A percentile compares a stretch with the other conserved stretches of the same genome.
These are phyloP conservation scores for Dryas integrifolia DNA, from an alignment of 331 rosid species.

Conservation along the genomic window DNA sequence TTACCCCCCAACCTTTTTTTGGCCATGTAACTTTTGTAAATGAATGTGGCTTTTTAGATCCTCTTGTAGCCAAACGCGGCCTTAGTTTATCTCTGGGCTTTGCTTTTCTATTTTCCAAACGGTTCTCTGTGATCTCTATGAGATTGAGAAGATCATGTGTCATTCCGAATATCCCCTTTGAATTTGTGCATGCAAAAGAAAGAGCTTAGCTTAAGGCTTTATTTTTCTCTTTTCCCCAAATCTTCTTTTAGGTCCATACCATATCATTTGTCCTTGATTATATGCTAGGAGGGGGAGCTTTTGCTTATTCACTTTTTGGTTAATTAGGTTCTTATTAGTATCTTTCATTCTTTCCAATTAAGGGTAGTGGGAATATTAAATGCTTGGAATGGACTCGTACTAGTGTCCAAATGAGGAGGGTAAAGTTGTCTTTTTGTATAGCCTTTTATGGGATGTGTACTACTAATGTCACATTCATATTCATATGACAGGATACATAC, in stretches of 20 bases:
- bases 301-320: conserved; percentile 24
- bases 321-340: conserved; percentile 17
- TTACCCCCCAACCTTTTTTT: not conserved
- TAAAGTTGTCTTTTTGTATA: not conserved
- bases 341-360: conserved; percentile 35
- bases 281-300: conserved; percentile 39
- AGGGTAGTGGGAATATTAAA: conserved; percentile 40
- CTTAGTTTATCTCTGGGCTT: conserved; percentile 6
- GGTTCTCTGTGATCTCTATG: conserved; percentile 7
- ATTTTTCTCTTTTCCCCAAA: not conserved
- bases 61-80: conserved; percentile 35
- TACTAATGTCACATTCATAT: conserved; percentile 5
- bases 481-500: not conserved
- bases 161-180: conserved; percentile 33
- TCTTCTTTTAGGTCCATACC: conserved; percentile 29
- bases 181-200: not conserved
- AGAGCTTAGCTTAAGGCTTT: not conserved
- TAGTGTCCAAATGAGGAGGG: not conserved
- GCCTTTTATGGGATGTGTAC: not conserved
- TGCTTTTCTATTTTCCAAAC: not conserved
- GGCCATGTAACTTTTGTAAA: conserved; percentile 30
- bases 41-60: conserved; percentile 48
- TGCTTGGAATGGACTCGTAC: not conserved
- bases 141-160: conserved; percentile 13
- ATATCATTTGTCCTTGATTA: conserved; percentile 38